Conservation (phyloP, 2,329 filamentous ascomycete species). For the Ophiostoma ulmi region DNA sequence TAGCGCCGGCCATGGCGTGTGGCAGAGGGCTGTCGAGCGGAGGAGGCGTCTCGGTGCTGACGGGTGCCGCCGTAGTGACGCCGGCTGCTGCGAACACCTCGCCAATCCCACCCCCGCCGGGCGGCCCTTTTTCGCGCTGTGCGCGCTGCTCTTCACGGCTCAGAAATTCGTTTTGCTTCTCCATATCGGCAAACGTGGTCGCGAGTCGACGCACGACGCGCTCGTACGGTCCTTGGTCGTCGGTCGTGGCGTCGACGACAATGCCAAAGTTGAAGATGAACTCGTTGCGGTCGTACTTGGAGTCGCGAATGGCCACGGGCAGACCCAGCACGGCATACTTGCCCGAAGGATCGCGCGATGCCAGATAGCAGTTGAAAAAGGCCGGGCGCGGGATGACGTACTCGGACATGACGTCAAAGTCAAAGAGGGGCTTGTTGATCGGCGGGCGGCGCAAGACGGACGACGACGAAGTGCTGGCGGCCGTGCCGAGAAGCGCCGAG, state of each 20-base stretch:
- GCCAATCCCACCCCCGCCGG: conserved; percentile 34
- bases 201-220: conserved; percentile 82
- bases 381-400: conserved; percentile 94
- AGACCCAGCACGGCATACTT: conserved; percentile 78
- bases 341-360: conserved; percentile 65
- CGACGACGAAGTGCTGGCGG: conserved; percentile 7
- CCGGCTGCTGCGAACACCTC: conserved; percentile 24
- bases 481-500: conserved; percentile 15
- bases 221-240: conserved; percentile 73
- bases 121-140: not conserved
- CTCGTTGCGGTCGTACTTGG: conserved; percentile 82
- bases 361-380: conserved; percentile 87
- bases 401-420: conserved; percentile 80
- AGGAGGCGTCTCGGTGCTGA: not conserved
- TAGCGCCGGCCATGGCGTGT: conserved; percentile 17
- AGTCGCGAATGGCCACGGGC: conserved; percentile 78
- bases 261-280: conserved; percentile 99
- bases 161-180: conserved; percentile 84
- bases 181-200: conserved; percentile 77
- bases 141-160: conserved; percentile 42
- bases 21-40: not conserved
- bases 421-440: conserved; percentile 52
- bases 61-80: not conserved
- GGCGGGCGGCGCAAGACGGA: conserved; percentile 10
- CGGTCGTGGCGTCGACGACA: conserved; percentile 39